Conservation (phyloP, 2,329 filamentous ascomycete genomes). For the Balansia obtecta region DNA sequence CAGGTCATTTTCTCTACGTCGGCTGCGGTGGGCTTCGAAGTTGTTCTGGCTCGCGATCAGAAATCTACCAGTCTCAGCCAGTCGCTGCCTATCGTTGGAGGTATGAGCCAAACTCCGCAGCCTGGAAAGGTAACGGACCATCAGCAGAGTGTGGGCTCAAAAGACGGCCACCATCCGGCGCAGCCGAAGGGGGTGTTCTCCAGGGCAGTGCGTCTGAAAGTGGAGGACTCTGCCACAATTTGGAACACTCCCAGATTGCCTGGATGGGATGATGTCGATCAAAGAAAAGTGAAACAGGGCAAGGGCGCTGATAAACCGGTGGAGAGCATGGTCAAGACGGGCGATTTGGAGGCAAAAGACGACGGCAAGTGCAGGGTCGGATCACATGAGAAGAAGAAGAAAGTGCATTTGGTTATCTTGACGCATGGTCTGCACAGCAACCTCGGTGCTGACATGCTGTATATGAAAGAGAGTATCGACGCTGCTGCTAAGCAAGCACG, state of each 20-base stretch:
- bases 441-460: constrained; percentile 90
- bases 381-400: constrained; percentile 48
- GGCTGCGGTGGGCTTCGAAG: constrained; percentile 77
- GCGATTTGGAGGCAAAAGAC: constrained; percentile 15
- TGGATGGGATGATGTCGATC: constrained; percentile 38
- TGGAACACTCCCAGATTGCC: constrained; percentile 90
- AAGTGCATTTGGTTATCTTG: constrained; percentile 79
- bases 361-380: constrained; percentile 7
- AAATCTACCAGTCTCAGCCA: constrained; percentile 60
- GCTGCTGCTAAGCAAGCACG: constrained; percentile 63
- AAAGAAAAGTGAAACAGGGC: constrained; percentile 15
- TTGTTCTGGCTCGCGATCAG: constrained; percentile 75
- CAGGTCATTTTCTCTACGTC: constrained; percentile 90
- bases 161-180: constrained; percentile 45
- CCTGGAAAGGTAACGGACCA: constrained; percentile 68
- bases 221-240: constrained; percentile 78
- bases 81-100: constrained; percentile 31
- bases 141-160: constrained; percentile 47
- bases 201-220: constrained; percentile 60
- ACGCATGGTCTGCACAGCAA: constrained; percentile 96
- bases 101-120: constrained; percentile 37
- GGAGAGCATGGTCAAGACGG: constrained; percentile 22
- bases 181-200: constrained; percentile 73
- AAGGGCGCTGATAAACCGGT: constrained; percentile 18
- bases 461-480: constrained; percentile 94